These are phyloP conservation scores for Beauveria caledonica DNA, from an alignment of 2,329 filamentous ascomycete species.

Conservation along the genomic window DNA sequence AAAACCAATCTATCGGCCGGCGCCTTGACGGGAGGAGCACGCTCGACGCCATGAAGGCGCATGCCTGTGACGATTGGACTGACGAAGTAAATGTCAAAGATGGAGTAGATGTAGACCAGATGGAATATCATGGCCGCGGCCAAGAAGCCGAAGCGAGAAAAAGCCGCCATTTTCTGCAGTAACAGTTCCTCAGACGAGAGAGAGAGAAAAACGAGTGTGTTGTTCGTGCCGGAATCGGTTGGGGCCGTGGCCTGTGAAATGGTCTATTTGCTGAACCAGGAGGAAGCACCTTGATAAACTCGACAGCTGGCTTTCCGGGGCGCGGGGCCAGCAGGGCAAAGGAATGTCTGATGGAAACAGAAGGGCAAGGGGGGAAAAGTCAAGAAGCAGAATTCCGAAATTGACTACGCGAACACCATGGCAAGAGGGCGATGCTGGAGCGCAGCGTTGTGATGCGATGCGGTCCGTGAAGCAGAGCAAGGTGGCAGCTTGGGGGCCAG, in stretches of 20 bases:
- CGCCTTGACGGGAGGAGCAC: slow-evolving; percentile 49
- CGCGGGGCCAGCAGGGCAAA: background rate
- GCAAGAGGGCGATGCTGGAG: background rate
- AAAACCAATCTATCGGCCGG: slow-evolving; percentile 87
- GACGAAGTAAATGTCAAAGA: slow-evolving; percentile 98
- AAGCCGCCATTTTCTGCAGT: slow-evolving; percentile 39
- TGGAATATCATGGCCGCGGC: slow-evolving; percentile 88
- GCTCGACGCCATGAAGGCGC: slow-evolving; percentile 67
- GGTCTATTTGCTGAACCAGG: background rate
- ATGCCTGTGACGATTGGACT: slow-evolving; percentile 96
- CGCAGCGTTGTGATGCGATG: background rate
- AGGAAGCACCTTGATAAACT: slow-evolving; percentile 11
- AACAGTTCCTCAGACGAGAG: too few relatives aligned
- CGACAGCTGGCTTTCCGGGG: background rate
- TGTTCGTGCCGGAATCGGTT: background rate
- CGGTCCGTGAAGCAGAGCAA: background rate
- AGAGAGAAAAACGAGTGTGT: background rate
- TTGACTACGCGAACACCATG: background rate
- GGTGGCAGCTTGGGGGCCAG: background rate
- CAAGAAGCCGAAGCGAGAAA: slow-evolving; percentile 70
- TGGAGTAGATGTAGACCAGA: slow-evolving; percentile 85
- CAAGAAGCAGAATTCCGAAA: background rate
- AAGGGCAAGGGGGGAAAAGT: background rate
- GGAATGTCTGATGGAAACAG: background rate
- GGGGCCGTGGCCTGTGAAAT: background rate